Evolutionary conservation across 306 rosid species (phyloP).

Genomic region (Morella rubra): DNA sequence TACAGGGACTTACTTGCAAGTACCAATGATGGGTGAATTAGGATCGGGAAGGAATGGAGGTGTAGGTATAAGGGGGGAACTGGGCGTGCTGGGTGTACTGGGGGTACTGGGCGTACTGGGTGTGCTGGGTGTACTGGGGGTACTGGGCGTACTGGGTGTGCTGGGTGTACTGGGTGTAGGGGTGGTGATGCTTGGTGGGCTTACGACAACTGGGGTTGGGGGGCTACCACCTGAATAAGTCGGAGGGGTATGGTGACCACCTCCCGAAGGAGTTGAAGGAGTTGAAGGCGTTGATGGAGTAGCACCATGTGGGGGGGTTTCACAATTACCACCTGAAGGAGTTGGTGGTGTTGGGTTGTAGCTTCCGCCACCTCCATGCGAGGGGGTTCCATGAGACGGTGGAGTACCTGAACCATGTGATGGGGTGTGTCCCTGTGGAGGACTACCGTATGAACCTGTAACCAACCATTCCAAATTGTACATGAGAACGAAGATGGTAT

Average conservation of each 20-base stretch:
- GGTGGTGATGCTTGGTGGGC: constrained; percentile 60
- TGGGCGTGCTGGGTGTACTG: no score
- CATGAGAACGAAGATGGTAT: constrained; percentile 2
- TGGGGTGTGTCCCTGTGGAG: constrained; percentile 41
- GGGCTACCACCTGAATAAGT: constrained; percentile 43
- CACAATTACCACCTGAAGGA: constrained; percentile 48
- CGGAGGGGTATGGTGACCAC: constrained; percentile 49
- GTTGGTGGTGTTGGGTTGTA: constrained; percentile 57
- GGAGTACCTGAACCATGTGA: constrained; percentile 24
- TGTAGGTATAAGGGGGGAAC: constrained; percentile 44
- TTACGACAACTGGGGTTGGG: constrained; percentile 45
- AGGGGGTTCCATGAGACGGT: constrained; percentile 36
- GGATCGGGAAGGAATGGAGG: constrained; percentile 73
- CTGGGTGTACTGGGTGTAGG: no score
- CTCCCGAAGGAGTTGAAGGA: constrained; percentile 29
- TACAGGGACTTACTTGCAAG: constrained; percentile 71
- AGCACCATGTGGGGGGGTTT: constrained; percentile 41
- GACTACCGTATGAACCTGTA: constrained; percentile 43
- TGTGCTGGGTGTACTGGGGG: no score
- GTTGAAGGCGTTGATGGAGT: constrained; percentile 45
- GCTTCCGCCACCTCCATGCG: constrained; percentile 50
- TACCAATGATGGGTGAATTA: constrained; percentile 70
- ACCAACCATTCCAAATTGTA: constrained; percentile 11
- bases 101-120: no score
- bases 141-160: no score